These are phyloP conservation scores for Macrophomina tecta DNA, from an alignment of 2,329 filamentous ascomycete species.

Conservation along the genomic window DNA sequence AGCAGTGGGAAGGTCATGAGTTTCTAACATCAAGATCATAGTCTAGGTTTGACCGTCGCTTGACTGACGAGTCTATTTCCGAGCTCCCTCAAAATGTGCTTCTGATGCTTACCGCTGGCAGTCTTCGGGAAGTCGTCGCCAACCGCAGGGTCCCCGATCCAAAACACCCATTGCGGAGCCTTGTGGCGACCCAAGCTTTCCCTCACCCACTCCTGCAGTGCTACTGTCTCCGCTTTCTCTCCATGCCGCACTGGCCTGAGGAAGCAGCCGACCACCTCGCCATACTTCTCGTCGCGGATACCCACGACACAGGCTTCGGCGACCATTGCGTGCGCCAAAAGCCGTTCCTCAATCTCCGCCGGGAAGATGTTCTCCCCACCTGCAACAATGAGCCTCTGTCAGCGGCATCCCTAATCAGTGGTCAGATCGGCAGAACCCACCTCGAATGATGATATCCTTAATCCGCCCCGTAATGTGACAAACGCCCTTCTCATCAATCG, in stretches of 20 bases:
- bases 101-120: background rate
- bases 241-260: background rate
- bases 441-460: constrained; percentile 94
- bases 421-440: constrained; percentile 38
- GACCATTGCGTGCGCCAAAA: constrained; percentile 74
- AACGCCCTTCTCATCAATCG: constrained; percentile 82
- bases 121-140: constrained; percentile 5
- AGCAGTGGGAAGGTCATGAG: too few species aligned
- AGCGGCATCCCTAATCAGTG: background rate
- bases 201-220: background rate
- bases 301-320: constrained; percentile 83
- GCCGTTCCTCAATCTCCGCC: constrained; percentile 86
- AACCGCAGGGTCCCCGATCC: background rate
- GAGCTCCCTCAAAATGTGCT: background rate
- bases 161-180: background rate
- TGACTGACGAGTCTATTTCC: background rate
- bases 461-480: constrained; percentile 88
- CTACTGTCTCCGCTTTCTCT: background rate
- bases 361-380: constrained; percentile 95
- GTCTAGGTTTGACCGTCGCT: background rate
- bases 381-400: constrained; percentile 32
- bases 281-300: constrained; percentile 79
- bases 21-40: too few species aligned
- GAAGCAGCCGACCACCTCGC: constrained; percentile 70
- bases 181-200: background rate